Conservation (phyloP, 2,329 filamentous ascomycete species). For the Stromatinia cepivora region DNA sequence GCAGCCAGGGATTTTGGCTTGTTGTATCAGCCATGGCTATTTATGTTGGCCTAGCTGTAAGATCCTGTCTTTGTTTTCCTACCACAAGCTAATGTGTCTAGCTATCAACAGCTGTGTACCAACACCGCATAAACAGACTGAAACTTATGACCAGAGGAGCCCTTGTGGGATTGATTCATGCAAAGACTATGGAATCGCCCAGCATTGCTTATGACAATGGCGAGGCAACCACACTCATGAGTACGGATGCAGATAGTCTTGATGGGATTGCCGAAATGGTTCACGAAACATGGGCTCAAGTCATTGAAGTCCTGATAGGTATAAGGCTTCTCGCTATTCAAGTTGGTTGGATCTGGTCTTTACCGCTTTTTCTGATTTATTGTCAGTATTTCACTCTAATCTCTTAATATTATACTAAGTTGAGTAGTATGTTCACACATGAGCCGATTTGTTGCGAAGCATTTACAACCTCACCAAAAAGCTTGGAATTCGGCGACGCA, state of each 20-base stretch:
- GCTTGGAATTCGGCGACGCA: slow-evolving; percentile 48
- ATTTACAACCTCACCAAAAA: slow-evolving; percentile 43
- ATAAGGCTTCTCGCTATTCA: slow-evolving; percentile 43
- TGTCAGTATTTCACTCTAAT: slow-evolving; percentile 38
- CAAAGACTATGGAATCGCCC: slow-evolving; percentile 39
- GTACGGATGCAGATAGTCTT: slow-evolving; percentile 45
- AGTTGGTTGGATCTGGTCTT: slow-evolving; percentile 47
- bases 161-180: slow-evolving; percentile 44
- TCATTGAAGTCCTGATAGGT: slow-evolving; percentile 47
- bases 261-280: slow-evolving; percentile 42
- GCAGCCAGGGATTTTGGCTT: slow-evolving; percentile 14
- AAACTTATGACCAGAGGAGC: slow-evolving; percentile 42
- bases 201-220: slow-evolving; percentile 39
- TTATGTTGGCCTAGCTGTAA: slow-evolving; percentile 15
- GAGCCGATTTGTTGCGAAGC: slow-evolving; percentile 45
- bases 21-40: neutral
- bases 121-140: slow-evolving; percentile 40
- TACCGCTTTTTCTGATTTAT: slow-evolving; percentile 46
- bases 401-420: slow-evolving; percentile 8
- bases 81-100: slow-evolving; percentile 24
- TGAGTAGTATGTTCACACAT: slow-evolving; percentile 45
- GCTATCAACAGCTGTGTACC: slow-evolving; percentile 42
- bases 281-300: slow-evolving; percentile 47
- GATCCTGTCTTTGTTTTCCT: neutral
- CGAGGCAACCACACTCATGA: slow-evolving; percentile 45